Evolutionary conservation across 1,284 basidiomycete species (phyloP).

Genomic region (Puccinia hordei): DNA sequence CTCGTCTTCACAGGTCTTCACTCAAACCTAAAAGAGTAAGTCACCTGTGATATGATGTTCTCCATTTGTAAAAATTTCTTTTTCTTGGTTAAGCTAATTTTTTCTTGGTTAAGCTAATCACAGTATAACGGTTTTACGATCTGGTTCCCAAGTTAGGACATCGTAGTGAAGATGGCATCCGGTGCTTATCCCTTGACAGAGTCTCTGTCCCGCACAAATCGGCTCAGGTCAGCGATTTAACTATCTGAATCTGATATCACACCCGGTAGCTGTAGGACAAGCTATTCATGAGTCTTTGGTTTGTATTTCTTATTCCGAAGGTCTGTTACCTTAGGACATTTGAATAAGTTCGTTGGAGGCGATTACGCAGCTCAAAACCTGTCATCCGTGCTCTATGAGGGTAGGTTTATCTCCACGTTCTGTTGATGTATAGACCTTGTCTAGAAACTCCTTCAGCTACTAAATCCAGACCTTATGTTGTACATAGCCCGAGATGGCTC

Average conservation of each 20-base stretch:
- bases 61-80: too few relatives aligned
- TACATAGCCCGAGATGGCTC: constrained; percentile 50
- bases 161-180: constrained; percentile 24
- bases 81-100: too few relatives aligned
- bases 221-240: constrained; percentile 41
- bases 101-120: too few relatives aligned
- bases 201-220: constrained; percentile 33
- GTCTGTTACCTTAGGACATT: constrained; percentile 50
- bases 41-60: too few relatives aligned
- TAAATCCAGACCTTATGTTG: not conserved
- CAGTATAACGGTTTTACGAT: not conserved
- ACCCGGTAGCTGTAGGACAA: too few relatives aligned
- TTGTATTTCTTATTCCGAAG: not conserved
- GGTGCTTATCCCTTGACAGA: constrained; percentile 34
- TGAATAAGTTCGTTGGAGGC: constrained; percentile 63
- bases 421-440: too few relatives aligned
- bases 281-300: not conserved
- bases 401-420: constrained; percentile 60
- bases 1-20: too few relatives aligned
- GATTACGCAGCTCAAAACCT: constrained; percentile 79
- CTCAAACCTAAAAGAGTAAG: too few relatives aligned
- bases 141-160: not conserved
- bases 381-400: constrained; percentile 72
- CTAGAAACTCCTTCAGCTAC: too few relatives aligned
- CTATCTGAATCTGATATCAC: not conserved